Evolutionary conservation across 495 filamentous ascomycete species (phyloP).

Genomic region (Xylaria flabelliformis): DNA sequence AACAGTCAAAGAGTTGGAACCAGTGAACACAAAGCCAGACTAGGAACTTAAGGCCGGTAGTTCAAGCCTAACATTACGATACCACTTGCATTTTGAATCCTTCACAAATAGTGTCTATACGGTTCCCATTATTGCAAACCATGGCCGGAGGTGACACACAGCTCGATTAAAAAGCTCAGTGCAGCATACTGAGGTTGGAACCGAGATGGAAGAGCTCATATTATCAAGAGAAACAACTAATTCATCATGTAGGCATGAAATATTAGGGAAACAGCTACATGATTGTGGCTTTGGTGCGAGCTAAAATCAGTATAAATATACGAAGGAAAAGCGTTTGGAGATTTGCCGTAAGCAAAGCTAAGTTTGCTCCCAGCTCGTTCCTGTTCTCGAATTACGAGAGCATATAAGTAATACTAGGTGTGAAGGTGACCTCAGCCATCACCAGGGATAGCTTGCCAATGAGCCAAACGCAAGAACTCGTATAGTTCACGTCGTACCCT

Average conservation of each 20-base stretch:
- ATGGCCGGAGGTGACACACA: no score
- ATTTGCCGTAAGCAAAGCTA: neutral
- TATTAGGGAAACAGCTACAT: no score
- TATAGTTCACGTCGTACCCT: constrained; percentile 45
- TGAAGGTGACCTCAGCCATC: constrained; percentile 70
- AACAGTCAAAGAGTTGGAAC: neutral
- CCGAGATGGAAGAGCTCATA: no score
- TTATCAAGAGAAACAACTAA: no score
- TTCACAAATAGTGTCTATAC: neutral
- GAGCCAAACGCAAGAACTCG: constrained; percentile 60
- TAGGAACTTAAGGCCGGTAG: neutral
- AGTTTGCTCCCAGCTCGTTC: constrained; percentile 65
- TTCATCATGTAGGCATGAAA: no score
- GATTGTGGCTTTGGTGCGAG: no score
- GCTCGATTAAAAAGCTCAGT: no score
- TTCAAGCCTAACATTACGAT: neutral
- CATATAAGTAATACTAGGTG: constrained; percentile 73
- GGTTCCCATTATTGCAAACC: neutral
- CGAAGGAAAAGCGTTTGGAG: neutral
- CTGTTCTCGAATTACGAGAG: constrained; percentile 85
- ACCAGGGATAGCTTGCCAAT: constrained; percentile 72
- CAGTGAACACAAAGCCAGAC: neutral
- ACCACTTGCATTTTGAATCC: neutral
- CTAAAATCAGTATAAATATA: neutral
- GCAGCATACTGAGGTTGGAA: no score